Conservation (phyloP, 2,329 filamentous ascomycete genomes). For the Endoconidiophora polonica region DNA sequence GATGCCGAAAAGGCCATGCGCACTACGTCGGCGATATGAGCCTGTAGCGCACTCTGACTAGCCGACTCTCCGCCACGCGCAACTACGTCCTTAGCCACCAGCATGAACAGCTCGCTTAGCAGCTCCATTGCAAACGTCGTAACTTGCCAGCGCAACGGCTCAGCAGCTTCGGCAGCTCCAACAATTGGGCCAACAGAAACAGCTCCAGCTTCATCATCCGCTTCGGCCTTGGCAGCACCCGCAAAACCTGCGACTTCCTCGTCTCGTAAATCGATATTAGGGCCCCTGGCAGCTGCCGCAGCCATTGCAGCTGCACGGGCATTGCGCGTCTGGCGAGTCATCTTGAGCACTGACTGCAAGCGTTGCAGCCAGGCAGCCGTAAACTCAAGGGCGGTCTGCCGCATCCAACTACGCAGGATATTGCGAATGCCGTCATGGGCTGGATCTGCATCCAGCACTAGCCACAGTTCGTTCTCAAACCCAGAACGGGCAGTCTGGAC, state of each 20-base stretch:
- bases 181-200: not conserved
- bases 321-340: constrained; percentile 35
- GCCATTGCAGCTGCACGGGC: constrained; percentile 16
- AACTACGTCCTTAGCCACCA: constrained; percentile 58
- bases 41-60: constrained; percentile 64
- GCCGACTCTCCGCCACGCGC: constrained; percentile 61
- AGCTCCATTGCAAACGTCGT: constrained; percentile 85
- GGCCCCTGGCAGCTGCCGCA: constrained; percentile 19
- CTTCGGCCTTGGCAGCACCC: constrained; percentile 22
- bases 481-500: constrained; percentile 57
- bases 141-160: constrained; percentile 88
- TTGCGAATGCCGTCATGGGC: constrained; percentile 66
- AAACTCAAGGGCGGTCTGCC: constrained; percentile 68
- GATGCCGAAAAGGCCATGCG: constrained; percentile 95
- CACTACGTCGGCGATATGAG: constrained; percentile 77
- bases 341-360: constrained; percentile 76
- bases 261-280: constrained; percentile 61
- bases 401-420: constrained; percentile 83
- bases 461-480: constrained; percentile 83
- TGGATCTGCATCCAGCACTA: constrained; percentile 64
- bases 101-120: constrained; percentile 63
- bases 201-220: constrained; percentile 25
- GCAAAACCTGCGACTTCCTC: constrained; percentile 96
- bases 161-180: constrained; percentile 51
- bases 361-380: constrained; percentile 75